These are phyloP conservation scores for Alternaria solani DNA, from an alignment of 2,329 filamentous ascomycete genomes.

Conservation along the genomic window DNA sequence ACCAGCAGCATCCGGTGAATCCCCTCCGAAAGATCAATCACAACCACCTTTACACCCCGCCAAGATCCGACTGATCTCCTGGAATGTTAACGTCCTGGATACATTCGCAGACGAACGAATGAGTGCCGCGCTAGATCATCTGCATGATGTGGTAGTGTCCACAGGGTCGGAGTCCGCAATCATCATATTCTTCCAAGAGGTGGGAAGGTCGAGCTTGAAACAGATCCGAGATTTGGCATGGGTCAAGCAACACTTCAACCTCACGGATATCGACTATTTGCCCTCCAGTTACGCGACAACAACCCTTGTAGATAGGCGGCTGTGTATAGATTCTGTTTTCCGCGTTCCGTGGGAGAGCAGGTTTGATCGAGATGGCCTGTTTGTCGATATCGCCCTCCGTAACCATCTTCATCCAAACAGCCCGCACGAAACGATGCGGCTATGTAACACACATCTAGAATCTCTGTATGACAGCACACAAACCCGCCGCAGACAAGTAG, in stretches of 20 bases:
- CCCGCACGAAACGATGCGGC: conserved; percentile 47
- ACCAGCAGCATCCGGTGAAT: not conserved
- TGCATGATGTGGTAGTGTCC: conserved; percentile 41
- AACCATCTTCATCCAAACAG: not conserved
- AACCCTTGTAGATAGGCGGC: conserved; percentile 59
- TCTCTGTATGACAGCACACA: conserved; percentile 61
- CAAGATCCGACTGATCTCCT: conserved; percentile 50
- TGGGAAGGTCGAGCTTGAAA: conserved; percentile 56
- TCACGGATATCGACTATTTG: conserved; percentile 62
- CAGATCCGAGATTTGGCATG: conserved; percentile 57
- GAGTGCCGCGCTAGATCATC: conserved; percentile 51
- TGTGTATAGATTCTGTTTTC: conserved; percentile 58
- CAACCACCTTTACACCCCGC: conserved; percentile 11
- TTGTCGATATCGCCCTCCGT: conserved; percentile 58
- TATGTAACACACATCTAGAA: conserved; percentile 67
- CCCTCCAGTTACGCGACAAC: conserved; percentile 61
- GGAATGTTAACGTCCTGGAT: conserved; percentile 60
- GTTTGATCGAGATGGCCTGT: conserved; percentile 64
- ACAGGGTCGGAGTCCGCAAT: conserved; percentile 35
- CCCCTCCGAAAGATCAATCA: not conserved
- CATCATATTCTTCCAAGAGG: conserved; percentile 64
- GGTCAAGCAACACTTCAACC: conserved; percentile 58
- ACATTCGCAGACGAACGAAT: conserved; percentile 52
- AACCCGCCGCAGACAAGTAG: conserved; percentile 59
- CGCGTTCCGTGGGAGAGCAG: conserved; percentile 60